Evolutionary conservation across 176 grass and related monocot species (phyloP).

Genomic region (Hordeum marinum): DNA sequence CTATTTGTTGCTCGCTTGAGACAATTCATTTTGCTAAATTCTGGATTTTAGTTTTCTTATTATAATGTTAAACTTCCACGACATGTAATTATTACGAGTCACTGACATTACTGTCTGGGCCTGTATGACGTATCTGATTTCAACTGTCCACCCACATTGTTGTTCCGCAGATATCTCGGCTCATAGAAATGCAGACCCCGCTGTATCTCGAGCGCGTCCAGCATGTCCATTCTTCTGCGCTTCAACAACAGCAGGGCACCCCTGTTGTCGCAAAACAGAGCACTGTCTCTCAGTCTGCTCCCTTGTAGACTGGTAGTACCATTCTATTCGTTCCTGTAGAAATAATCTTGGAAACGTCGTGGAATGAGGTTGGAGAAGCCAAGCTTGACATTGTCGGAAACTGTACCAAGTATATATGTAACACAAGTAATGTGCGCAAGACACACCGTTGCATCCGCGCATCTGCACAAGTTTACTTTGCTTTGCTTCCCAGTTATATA

Average conservation of each 20-base stretch:
- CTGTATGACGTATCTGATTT: background rate
- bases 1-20: background rate
- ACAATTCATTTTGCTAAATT: background rate
- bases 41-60: background rate
- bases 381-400: background rate
- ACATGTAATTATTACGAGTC: background rate
- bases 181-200: slow-evolving; percentile 80
- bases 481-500: background rate
- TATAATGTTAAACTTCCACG: background rate
- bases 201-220: slow-evolving; percentile 58
- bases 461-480: background rate
- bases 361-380: background rate
- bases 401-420: background rate
- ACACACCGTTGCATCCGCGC: background rate
- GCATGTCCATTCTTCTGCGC: slow-evolving; percentile 40
- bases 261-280: background rate
- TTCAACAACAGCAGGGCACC: background rate
- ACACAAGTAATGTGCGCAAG: background rate
- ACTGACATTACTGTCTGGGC: background rate
- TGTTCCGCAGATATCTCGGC: slow-evolving; percentile 69
- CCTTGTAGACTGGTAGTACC: background rate
- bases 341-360: background rate
- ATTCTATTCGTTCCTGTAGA: background rate
- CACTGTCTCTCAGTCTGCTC: background rate
- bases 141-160: background rate